phyloP scores from a whole-genome alignment of 2,329 filamentous ascomycete species.

The Eurotiales sp. region DNA sequence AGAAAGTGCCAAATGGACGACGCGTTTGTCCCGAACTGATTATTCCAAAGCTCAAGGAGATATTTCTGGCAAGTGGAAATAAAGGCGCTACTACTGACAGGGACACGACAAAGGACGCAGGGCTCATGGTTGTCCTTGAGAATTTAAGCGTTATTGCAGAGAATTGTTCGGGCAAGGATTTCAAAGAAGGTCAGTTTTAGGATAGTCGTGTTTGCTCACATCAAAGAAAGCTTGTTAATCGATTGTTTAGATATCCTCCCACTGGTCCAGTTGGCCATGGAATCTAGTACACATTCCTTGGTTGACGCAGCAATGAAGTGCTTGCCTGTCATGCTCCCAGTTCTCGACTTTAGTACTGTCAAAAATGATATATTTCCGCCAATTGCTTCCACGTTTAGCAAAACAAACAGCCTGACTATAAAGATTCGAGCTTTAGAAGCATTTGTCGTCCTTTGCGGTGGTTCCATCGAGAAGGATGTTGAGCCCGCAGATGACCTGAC shows the following conservation, averaged over 20 bases:
- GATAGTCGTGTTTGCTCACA: conserved; percentile 6
- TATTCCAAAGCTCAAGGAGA: conserved; percentile 76
- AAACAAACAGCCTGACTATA: conserved; percentile 88
- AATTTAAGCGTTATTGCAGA: conserved; percentile 71
- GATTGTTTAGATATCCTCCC: conserved; percentile 71
- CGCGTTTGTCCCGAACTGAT: conserved; percentile 81
- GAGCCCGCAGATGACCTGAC: conserved; percentile 67
- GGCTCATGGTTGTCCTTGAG: conserved; percentile 85
- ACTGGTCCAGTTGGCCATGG: conserved; percentile 75
- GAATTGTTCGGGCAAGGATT: conserved; percentile 85
- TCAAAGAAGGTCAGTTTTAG: conserved; percentile 72
- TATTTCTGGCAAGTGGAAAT: conserved; percentile 62
- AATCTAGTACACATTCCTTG: conserved; percentile 83
- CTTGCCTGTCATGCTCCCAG: conserved; percentile 73
- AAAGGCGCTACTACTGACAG: conserved; percentile 59
- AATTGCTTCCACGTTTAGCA: conserved; percentile 84
- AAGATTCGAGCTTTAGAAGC: conserved; percentile 90
- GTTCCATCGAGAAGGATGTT: conserved; percentile 50
- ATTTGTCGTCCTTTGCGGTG: conserved; percentile 85
- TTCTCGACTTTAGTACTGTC: conserved; percentile 92
- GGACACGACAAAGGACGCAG: conserved; percentile 79
- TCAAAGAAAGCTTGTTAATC: conserved; percentile 22
- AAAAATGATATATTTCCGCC: conserved; percentile 96
- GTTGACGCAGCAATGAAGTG: conserved; percentile 81
- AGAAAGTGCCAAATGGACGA: conserved; percentile 70